A percentile compares a stretch with the other conserved stretches of the same genome.
These are phyloP conservation scores for Pleurotus platypus DNA, from an alignment of 768 basidiomycete species.

Conservation along the genomic window DNA sequence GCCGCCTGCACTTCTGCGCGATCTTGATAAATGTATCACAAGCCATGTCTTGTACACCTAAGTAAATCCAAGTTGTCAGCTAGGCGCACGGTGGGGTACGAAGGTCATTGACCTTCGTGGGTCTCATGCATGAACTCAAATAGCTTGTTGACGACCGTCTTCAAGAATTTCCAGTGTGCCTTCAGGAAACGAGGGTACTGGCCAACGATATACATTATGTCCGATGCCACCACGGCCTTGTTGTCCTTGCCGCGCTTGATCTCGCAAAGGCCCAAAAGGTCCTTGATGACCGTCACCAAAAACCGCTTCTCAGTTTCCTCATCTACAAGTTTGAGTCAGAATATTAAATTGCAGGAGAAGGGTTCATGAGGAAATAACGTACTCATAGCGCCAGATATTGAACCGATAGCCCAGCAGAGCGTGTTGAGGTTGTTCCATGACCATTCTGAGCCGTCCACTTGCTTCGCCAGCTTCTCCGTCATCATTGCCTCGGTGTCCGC, in stretches of 20 bases:
- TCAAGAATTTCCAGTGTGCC: slow-evolving; percentile 99
- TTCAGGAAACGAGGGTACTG: slow-evolving; percentile 99
- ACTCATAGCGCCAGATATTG: slow-evolving; percentile 99
- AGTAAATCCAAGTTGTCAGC: slow-evolving; percentile 5
- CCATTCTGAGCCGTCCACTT: slow-evolving; percentile 98
- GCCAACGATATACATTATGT: slow-evolving; percentile 98
- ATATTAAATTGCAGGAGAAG: too few species aligned
- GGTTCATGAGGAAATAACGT: slow-evolving; percentile 29
- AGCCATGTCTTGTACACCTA: slow-evolving; percentile 99
- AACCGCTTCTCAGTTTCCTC: slow-evolving; percentile 99
- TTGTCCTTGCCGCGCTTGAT: slow-evolving; percentile 99
- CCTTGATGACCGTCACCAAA: slow-evolving; percentile 98
- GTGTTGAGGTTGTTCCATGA: slow-evolving; percentile 99
- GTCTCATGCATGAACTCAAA: slow-evolving; percentile 99
- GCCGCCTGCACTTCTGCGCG: slow-evolving; percentile 95
- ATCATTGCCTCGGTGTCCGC: slow-evolving; percentile 94
- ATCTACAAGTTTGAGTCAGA: slow-evolving; percentile 41
- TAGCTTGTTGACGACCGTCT: slow-evolving; percentile 98
- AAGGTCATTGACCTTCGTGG: slow-evolving; percentile 70
- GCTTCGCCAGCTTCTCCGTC: slow-evolving; percentile 95
- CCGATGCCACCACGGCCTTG: slow-evolving; percentile 96
- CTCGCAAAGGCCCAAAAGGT: slow-evolving; percentile 92
- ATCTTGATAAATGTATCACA: slow-evolving; percentile 99
- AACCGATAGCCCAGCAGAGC: slow-evolving; percentile 99
- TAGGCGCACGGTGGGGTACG: neutral